Evolutionary conservation across 208 protist genomes (phyloP), one percentile per base, ranked within the genome.

Genomic region (Trypanosoma rangeli): DNA sequence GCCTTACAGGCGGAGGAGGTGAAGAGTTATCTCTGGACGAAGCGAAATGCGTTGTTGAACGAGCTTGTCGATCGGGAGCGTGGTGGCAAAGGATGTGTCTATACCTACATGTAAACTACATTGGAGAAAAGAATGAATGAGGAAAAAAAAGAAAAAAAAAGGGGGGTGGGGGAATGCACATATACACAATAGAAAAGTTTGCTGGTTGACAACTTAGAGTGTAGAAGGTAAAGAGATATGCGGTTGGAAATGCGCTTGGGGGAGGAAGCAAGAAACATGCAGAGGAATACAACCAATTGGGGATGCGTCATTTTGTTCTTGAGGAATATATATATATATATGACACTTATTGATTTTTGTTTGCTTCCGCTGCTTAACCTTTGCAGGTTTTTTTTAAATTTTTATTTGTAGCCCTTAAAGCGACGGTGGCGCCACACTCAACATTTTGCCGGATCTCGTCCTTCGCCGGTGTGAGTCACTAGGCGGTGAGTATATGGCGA

Each of bases 1-100:
- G 53, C 53, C 31, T 52, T 85, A 10, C 60, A 76, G 33, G 80
- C 59, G 26, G 70, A 68, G n/a, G 75, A 81, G 46, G 65, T 80
- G 5, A 69, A 71, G 54, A 61, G 54, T 42, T 79, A 74, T 54
- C 64, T 81, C 31, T 60, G 54, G 58, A 72, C 65, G 22, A 70
- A 50, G 26, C 42, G 59, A 10, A 66, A 77, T 39, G 48, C 65
- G 1, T 29, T 77, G 63, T 63, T 66, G 37, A 77, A 77, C 46
- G 49, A 66, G 29, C 22, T 26, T 5, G 48, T 77, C 1, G 48
- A 61, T 24, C 16, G 46, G 13, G 72, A 71, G 49, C 64, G 72
- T 44, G 10, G 35, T 16, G 37, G 49, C 48, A 39, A 29, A 35
- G 22, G 48, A 18, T 50, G 24, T 42, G 33, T n/a, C n/a, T 55